Base-by-base conservation (phyloP, 2,329 filamentous ascomycete genomes). In the Neospermospora avenae region DNA sequence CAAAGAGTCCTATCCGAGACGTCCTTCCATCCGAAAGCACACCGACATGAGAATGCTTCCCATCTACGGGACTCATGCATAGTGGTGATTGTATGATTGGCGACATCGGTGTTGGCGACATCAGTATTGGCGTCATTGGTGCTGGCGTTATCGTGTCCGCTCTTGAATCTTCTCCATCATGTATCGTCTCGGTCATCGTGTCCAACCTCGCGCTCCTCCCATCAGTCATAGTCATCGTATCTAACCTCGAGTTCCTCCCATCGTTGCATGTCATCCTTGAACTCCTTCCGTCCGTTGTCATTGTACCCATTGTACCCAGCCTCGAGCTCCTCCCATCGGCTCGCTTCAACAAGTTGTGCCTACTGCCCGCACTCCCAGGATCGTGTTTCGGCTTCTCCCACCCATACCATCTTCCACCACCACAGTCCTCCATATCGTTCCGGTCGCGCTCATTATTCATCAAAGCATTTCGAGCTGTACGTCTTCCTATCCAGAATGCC, bases 241-340 rank as follows among this genome's bases (percentile, higher is more conserved):
- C 54, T 42, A 56, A 35, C 16, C 41, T 28, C 5, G 54, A 48
- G 11, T 31, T 39, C 31, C 42, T 25, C 11, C 55, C 55, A 28
- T 57, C 55, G 11, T n/a, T n/a, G n/a, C n/a, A n/a, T n/a, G 41
- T 54, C 51, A 41, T 54, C 51, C 41, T 54, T 10, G 51, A 39
- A 2, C 42, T 25, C 28, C 34, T 31, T 31, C 28, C 28, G 11
- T 31, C 28, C 11, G 28, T 31, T 10, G 28, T 31, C 28, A 31
- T 31, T 31, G 28, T 31, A 31, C 28, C 28, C 28, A 31, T 54
- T 10, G 51, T 48, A 2, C 42, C 41, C 28, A 45, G 28, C 13
- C 25, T 45, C 16, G 53, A 55, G 39, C 28, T 35, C n/a, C 53
- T 44, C 5, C 53, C 53, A 35, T 55, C 53, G n/a, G 24, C 41